Percentiles rank a stretch among this genome's conserved stretches.
Evolutionary conservation across 2,329 filamentous ascomycete genomes (phyloP).

Genomic region (Botrytis sinoallii): DNA sequence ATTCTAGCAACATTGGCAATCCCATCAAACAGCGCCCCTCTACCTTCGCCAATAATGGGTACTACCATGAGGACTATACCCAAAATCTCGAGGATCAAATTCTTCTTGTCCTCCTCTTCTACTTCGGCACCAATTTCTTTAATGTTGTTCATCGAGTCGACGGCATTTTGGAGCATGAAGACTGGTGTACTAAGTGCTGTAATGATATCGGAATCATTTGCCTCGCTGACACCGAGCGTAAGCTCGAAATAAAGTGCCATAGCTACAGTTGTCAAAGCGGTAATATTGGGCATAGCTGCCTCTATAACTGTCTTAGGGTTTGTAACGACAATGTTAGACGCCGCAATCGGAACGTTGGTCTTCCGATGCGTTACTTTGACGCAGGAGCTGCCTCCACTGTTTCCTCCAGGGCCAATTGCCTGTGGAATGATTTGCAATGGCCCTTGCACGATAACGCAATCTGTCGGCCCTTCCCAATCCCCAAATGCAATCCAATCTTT

Average conservation of each 20-base stretch:
- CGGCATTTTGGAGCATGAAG: background rate
- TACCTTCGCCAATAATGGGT: background rate
- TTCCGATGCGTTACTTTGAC: too few relatives aligned
- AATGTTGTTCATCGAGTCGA: background rate
- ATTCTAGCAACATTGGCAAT: background rate
- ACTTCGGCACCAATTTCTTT: background rate
- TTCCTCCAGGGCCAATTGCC: too few relatives aligned
- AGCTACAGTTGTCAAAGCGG: background rate
- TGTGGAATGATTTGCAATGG: too few relatives aligned
- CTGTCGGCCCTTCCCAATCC: too few relatives aligned
- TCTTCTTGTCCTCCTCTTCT: background rate
- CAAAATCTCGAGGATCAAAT: background rate
- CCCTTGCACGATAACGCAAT: too few relatives aligned
- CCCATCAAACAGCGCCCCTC: fast-evolving
- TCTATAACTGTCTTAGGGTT: background rate
- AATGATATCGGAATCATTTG: background rate
- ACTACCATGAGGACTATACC: background rate
- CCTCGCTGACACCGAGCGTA: background rate
- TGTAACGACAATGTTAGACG: background rate
- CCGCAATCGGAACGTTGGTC: too few relatives aligned
- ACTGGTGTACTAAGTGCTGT: background rate
- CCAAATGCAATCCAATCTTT: too few relatives aligned
- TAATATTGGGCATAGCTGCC: background rate
- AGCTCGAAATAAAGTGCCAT: background rate
- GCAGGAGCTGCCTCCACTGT: too few relatives aligned